phyloP scores from a whole-genome alignment of 192 early-diverging fungal species.

The Linnemannia exigua region DNA sequence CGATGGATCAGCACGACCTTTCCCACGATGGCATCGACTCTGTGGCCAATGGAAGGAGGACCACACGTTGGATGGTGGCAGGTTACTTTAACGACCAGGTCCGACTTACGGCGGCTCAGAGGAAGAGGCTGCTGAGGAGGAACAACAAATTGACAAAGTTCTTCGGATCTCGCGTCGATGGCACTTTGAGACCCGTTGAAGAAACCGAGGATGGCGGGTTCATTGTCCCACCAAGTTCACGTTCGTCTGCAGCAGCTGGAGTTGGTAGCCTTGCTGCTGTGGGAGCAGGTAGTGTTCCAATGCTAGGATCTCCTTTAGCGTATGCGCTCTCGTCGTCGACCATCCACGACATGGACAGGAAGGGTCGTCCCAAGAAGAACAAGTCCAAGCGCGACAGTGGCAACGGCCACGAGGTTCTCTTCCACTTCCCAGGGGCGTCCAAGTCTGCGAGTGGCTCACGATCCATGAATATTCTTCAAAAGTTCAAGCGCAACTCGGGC shows the following conservation, averaged over 20 bases:
- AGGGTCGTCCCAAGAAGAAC: constrained; percentile 13
- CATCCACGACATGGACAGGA: constrained; percentile 36
- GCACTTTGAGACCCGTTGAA: constrained; percentile 39
- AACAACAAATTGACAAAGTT: constrained; percentile 57
- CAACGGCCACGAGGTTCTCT: constrained; percentile 8
- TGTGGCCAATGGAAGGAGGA: constrained; percentile 28
- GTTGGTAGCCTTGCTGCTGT: not conserved
- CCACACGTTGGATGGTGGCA: constrained; percentile 54
- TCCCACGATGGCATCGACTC: constrained; percentile 17
- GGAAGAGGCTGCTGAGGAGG: constrained; percentile 39
- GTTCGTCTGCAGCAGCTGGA: not conserved
- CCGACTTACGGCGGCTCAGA: constrained; percentile 47
- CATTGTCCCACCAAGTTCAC: not conserved
- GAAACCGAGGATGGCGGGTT: constrained; percentile 12
- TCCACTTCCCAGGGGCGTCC: not conserved
- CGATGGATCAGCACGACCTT: not conserved
- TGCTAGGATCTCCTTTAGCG: constrained; percentile 25
- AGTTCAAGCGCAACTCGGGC: constrained; percentile 18
- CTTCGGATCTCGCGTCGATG: constrained; percentile 51
- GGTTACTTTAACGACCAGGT: constrained; percentile 53
- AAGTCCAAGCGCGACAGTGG: constrained; percentile 10
- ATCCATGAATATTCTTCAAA: constrained; percentile 31
- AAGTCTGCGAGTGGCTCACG: not conserved
- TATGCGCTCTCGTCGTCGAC: constrained; percentile 50
- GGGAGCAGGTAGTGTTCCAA: constrained; percentile 11